Base-by-base conservation (phyloP, 768 basidiomycete genomes). In the Pisolithus albus region DNA sequence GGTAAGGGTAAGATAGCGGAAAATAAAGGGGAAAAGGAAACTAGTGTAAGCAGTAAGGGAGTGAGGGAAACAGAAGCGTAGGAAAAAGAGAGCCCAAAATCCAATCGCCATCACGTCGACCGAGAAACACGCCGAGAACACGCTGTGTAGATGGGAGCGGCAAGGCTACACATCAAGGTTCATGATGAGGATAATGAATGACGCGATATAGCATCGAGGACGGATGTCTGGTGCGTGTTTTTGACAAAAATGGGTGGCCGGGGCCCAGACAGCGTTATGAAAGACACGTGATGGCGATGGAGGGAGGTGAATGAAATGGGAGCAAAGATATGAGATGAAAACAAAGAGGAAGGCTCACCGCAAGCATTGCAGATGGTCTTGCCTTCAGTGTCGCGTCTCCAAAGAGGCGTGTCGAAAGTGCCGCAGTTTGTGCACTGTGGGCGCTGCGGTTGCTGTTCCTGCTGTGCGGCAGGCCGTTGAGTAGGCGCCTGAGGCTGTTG, bases 351-450 rank as follows among this genome's bases (percentile, higher is more conserved):
- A 52, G 37, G 79, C 88, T 79, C 66, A 92, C 90, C 91, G 69
- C 91, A 92, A 47, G 88, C 86, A 68, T 92, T 92, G 74, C 91
- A 93, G 63, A 92, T 80, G 46, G 84, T 79, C 67, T 86, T 88
- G 52, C 90, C 91, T 59, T 87, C 82, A 41, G 77, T 72, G 64
- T 88, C 88, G 59, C 89, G 79, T 60, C 89, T 75, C 91, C 91
- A 92, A 24, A 92, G 79, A 34, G 90, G 89, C 51, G 88, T 90
- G 56, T 81, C 78, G 5, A 76, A 72, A n/a, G 86, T 84, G 16
- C 82, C 82, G 69, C 91, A 89, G 67, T 87, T 88, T 37, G 81
- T 75, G 65, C 87, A 89, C 51, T 63, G 59, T 7, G 63, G 65
- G 30, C 77, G 74, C 30, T 76, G 55, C 42, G 59, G 55, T 44